Evolutionary conservation across 345 rosid species (phyloP), one percentile per base, ranked within the genome.

Genomic region (Anacardium occidentale): DNA sequence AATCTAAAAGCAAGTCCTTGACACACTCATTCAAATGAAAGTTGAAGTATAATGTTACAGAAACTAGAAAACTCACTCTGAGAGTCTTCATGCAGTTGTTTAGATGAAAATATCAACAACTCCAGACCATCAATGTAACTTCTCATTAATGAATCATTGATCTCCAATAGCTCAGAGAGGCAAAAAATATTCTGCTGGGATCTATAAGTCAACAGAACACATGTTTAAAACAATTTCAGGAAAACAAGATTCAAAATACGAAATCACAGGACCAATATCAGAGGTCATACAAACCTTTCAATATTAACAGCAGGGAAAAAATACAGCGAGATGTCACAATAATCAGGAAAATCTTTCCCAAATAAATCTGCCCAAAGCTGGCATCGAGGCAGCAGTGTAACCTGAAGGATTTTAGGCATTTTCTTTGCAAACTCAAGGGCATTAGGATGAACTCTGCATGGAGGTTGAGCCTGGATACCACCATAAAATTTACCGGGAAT

Each of bases 61-160:
- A 70, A 60, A 70, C 48, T 44, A 60, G 47, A 44, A 44, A 81
- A 29, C 88, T 72, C 81, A 90, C 97, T 80, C 66, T 65, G 84
- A n/a, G 84, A 74, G 69, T 78, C 85, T n/a, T 24, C 51, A 44
- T 83, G 80, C 57, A 92, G 80, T 57, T 78, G 81, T 66, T 79
- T 85, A 7, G 92, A 85, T 54, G 94, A 75, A 69, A 83, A 92
- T 80, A 92, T 80, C 72, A 90, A 73, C 84, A 92, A 74, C 70
- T 86, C 85, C 21, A 71, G 56, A 70, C 83, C 90, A 73, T 79
- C 78, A 32, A 87, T 52, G 24, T 69, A 65, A 82, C 75, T 72
- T 83, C 74, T 85, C 77, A 87, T 74, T 70, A 71, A 81, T 58
- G 70, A 75, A 68, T 83, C 73, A 61, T 76, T 59, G 25, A n/a